Evolutionary conservation across 2,329 filamentous ascomycete species (phyloP).

Genomic region (Exophiala sideris): DNA sequence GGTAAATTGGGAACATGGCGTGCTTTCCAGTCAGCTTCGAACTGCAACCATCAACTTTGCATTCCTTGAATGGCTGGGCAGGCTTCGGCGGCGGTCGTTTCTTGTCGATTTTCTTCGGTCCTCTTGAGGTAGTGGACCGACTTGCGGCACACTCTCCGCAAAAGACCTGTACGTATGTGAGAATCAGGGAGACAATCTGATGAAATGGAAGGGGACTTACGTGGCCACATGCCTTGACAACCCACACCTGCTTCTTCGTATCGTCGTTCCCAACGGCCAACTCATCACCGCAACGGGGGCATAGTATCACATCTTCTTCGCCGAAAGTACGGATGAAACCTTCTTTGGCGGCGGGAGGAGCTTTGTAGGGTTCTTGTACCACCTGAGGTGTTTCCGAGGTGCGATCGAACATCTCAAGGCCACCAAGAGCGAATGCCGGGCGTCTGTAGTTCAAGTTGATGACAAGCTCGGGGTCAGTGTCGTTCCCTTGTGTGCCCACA

Average conservation of each 20-base stretch:
- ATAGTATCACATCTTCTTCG: slow-evolving; percentile 71
- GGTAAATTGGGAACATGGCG: slow-evolving; percentile 47
- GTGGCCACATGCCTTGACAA: slow-evolving; percentile 85
- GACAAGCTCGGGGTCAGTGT: slow-evolving; percentile 22
- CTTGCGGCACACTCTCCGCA: slow-evolving; percentile 47
- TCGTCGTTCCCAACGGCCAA: slow-evolving; percentile 67
- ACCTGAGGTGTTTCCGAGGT: slow-evolving; percentile 26
- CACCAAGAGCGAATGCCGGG: slow-evolving; percentile 41
- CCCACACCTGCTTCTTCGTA: slow-evolving; percentile 83
- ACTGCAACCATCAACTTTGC: slow-evolving; percentile 42
- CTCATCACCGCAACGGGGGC: slow-evolving; percentile 82
- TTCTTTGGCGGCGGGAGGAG: slow-evolving; percentile 61
- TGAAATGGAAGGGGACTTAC: slow-evolving; percentile 52
- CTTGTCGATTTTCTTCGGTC: slow-evolving; percentile 31
- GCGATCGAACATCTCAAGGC: slow-evolving; percentile 21
- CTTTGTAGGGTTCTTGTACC: slow-evolving; percentile 48
- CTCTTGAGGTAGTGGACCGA: slow-evolving; percentile 32
- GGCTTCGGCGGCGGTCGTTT: slow-evolving; percentile 28
- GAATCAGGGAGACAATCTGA: slow-evolving; percentile 4
- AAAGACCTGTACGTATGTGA: slow-evolving; percentile 40
- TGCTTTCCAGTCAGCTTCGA: slow-evolving; percentile 38
- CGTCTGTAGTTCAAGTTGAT: slow-evolving; percentile 39
- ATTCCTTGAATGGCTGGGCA: slow-evolving; percentile 42
- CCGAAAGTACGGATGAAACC: slow-evolving; percentile 78
- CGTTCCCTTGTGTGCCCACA: slow-evolving; percentile 6